Percentiles rank a stretch among this genome's conserved stretches.
phyloP scores from a whole-genome alignment of 2,329 filamentous ascomycete genomes.

The Ilyonectria mors-panacis region DNA sequence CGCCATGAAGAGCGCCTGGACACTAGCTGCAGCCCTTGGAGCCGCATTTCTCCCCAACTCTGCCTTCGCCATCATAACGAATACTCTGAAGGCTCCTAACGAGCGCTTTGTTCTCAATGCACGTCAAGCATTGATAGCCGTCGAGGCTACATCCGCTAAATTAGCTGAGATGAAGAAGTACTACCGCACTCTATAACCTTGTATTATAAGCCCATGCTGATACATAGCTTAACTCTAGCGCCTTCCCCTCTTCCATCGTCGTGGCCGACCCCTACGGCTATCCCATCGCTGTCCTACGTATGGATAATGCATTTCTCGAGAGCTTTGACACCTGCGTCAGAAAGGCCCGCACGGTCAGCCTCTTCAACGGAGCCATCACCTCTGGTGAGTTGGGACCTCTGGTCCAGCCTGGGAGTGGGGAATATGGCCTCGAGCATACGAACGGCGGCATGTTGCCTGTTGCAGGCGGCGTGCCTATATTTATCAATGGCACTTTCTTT shows the following conservation, averaged over 20 bases:
- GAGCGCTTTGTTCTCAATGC: neutral
- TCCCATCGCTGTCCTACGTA: neutral
- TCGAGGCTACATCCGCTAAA: neutral
- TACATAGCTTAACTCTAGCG: neutral
- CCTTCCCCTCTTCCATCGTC: neutral
- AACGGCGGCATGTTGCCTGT: slow-evolving; percentile 1
- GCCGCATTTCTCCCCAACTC: neutral
- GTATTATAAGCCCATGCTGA: neutral
- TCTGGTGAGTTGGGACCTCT: neutral
- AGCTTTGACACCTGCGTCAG: neutral
- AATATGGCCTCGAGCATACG: neutral
- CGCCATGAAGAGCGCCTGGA: neutral
- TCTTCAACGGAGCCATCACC: slow-evolving; percentile 1
- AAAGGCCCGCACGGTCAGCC: neutral
- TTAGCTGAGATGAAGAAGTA: neutral
- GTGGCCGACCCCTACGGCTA: neutral
- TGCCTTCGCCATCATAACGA: neutral
- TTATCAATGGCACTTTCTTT: slow-evolving; percentile 1
- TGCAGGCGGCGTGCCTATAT: neutral
- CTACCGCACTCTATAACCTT: neutral
- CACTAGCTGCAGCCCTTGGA: neutral
- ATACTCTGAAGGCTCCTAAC: neutral
- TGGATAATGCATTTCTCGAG: neutral
- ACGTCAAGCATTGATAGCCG: neutral
- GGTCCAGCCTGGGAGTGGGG: neutral